Evolutionary conservation across 139 green algal genomes (phyloP).

Genomic region (Chlorella sp.): DNA sequence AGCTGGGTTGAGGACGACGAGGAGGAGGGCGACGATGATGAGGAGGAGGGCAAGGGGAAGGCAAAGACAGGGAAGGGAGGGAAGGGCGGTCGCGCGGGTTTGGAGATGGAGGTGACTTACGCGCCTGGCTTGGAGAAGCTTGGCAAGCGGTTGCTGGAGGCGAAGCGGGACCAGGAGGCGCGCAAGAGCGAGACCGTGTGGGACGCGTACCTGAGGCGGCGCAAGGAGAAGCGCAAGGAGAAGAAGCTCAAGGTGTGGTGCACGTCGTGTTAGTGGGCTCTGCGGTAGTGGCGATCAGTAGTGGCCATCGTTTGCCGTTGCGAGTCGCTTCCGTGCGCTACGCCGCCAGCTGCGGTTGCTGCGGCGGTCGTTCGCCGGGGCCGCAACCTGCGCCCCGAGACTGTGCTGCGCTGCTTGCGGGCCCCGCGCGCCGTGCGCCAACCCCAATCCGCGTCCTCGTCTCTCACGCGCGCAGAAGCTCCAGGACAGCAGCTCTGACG

Average conservation of each 20-base stretch:
- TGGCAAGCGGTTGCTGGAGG: conserved; percentile 59
- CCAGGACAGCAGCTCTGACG: conserved; percentile 14
- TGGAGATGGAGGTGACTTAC: conserved; percentile 68
- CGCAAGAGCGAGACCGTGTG: conserved; percentile 73
- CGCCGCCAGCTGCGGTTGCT: too few species aligned
- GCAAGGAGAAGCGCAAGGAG: conserved; percentile 54
- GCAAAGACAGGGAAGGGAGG: not conserved
- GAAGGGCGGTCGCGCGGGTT: conserved; percentile 11
- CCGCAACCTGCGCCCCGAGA: not conserved
- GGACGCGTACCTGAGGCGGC: conserved; percentile 61
- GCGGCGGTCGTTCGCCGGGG: too few species aligned
- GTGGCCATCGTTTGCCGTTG: too few species aligned
- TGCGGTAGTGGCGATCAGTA: too few species aligned
- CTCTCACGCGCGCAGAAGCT: too few species aligned
- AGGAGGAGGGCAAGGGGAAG: conserved; percentile 1
- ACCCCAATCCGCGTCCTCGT: too few species aligned
- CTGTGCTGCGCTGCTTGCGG: not conserved
- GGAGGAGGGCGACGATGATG: not conserved
- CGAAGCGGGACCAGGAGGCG: conserved; percentile 47
- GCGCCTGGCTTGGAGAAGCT: conserved; percentile 72
- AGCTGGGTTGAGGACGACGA: not conserved
- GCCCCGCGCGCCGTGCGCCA: too few species aligned
- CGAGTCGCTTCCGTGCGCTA: too few species aligned
- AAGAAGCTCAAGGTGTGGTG: conserved; percentile 41
- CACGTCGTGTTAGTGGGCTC: too few species aligned